Evolutionary conservation across 2,329 filamentous ascomycete species (phyloP).

Genomic region (Aspergillus tubingensis): DNA sequence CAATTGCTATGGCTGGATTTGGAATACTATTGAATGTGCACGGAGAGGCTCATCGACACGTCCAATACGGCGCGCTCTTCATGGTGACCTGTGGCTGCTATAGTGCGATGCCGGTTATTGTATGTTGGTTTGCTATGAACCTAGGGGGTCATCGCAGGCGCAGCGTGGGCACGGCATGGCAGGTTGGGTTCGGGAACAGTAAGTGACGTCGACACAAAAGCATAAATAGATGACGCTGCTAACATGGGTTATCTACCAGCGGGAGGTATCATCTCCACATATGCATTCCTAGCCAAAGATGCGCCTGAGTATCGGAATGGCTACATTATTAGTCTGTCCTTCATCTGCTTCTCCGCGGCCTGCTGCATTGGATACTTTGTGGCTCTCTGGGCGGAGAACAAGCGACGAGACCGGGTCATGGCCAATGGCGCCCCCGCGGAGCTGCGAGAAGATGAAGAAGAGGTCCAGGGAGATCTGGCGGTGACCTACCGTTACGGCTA

Average conservation of each 20-base stretch:
- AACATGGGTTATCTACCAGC: conserved; percentile 42
- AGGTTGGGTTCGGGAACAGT: conserved; percentile 73
- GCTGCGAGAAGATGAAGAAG: conserved; percentile 35
- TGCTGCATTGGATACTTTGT: conserved; percentile 44
- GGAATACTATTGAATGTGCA: conserved; percentile 72
- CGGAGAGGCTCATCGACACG: conserved; percentile 54
- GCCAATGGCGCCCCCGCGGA: conserved; percentile 25
- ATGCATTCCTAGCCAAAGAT: conserved; percentile 67
- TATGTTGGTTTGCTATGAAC: conserved; percentile 84
- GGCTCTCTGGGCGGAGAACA: conserved; percentile 43
- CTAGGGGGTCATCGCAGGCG: conserved; percentile 71
- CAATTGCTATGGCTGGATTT: conserved; percentile 72
- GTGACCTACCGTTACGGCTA: conserved; percentile 45
- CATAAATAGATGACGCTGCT: conserved; percentile 3
- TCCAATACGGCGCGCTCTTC: conserved; percentile 81
- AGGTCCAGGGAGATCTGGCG: conserved; percentile 44
- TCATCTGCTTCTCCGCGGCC: conserved; percentile 67
- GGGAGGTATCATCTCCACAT: conserved; percentile 76
- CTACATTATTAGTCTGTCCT: conserved; percentile 75
- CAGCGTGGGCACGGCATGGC: conserved; percentile 72
- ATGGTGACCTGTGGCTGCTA: conserved; percentile 78
- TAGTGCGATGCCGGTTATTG: conserved; percentile 83
- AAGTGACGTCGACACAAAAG: conserved; percentile 15
- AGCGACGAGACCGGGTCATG: conserved; percentile 36
- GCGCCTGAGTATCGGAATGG: conserved; percentile 69